Evolutionary conservation across 1,284 basidiomycete species (phyloP).

Genomic region (Ustilago hordei): DNA sequence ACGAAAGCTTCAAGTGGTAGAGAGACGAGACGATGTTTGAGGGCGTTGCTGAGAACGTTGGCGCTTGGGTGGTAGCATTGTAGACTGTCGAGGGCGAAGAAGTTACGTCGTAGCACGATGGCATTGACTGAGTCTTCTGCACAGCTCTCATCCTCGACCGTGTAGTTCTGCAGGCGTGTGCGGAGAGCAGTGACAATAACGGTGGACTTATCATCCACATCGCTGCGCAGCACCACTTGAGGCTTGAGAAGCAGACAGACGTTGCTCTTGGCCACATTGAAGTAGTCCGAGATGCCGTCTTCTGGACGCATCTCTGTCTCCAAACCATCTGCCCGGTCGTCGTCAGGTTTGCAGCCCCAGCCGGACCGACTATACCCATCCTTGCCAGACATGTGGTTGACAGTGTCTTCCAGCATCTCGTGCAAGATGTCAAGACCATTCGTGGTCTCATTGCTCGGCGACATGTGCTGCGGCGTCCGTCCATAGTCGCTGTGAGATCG

Average conservation of each 20-base stretch:
- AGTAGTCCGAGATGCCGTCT: slow-evolving; percentile 70
- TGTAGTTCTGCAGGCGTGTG: slow-evolving; percentile 83
- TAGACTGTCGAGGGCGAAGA: slow-evolving; percentile 80
- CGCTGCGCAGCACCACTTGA: slow-evolving; percentile 84
- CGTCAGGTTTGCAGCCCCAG: slow-evolving; percentile 29
- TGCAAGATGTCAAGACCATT: slow-evolving; percentile 58
- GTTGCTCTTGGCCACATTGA: slow-evolving; percentile 75
- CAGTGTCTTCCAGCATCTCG: slow-evolving; percentile 64
- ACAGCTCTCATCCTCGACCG: slow-evolving; percentile 83
- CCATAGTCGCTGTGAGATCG: slow-evolving; percentile 3
- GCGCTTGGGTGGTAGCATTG: slow-evolving; percentile 84
- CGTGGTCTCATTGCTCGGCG: slow-evolving; percentile 15
- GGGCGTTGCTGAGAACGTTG: slow-evolving; percentile 46
- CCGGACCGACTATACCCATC: slow-evolving; percentile 34
- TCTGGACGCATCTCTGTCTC: slow-evolving; percentile 39
- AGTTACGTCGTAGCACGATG: slow-evolving; percentile 85
- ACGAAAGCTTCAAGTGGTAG: slow-evolving; percentile 84
- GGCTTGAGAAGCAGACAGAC: slow-evolving; percentile 89
- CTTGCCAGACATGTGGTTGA: slow-evolving; percentile 49
- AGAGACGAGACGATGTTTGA: slow-evolving; percentile 70
- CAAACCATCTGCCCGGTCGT: slow-evolving; percentile 1
- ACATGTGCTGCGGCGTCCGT: slow-evolving; percentile 7
- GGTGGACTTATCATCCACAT: slow-evolving; percentile 76
- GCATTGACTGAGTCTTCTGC: slow-evolving; percentile 86
- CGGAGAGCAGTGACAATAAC: slow-evolving; percentile 85